Base-by-base conservation (phyloP, 140 eudicot genomes). In the Ambrosia hybrid region DNA sequence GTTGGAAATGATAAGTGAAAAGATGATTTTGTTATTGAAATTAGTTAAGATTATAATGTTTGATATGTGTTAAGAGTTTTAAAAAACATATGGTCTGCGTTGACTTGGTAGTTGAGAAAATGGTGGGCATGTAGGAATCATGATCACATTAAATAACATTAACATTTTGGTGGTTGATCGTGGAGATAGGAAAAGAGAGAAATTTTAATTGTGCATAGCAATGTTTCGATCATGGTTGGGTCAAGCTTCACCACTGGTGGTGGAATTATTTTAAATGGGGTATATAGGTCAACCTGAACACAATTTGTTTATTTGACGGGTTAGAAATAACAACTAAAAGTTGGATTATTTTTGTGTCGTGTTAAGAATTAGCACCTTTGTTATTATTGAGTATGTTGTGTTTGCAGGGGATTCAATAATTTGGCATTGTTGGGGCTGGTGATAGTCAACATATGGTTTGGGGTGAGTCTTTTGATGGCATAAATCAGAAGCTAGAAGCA, bases 401-500 rank as follows among this genome's bases (percentile, higher is more conserved):
- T 45, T 33, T 78, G 77, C 93, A 89, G 96, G 85, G 88, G 78
- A 71, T 87, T 66, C 26, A 72, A 76, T 56, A 68, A 55, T 68
- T 3, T 82, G 57, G 82, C 84, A 46, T 0, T 82, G 5, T 0
- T 82, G 12, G 90, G 88, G 71, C 85, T 89, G 38, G 48, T 81
- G 73, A 30, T 85, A 16, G 83, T 88, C 78, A 78, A 91, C 4
- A 71, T 82, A 49, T 80, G 79, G 43, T 73, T 73, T 21, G 93
- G 79, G n/a, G 74, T 80, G 62, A 72, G 67, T 57, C 81, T 86
- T 76, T 65, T 89, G 6, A 74, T 1, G 55, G 76, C 82, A n/a
- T 85, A 71, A 83, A 37, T 17, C 51, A 21, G 26, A 21, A 21
- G 26, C 26, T 21, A 69, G 34, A 74, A 71, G 70, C 46, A 66